These are phyloP conservation scores for Trichoderma guizhouense DNA, from an alignment of 2,329 filamentous ascomycete species.

Conservation along the genomic window DNA sequence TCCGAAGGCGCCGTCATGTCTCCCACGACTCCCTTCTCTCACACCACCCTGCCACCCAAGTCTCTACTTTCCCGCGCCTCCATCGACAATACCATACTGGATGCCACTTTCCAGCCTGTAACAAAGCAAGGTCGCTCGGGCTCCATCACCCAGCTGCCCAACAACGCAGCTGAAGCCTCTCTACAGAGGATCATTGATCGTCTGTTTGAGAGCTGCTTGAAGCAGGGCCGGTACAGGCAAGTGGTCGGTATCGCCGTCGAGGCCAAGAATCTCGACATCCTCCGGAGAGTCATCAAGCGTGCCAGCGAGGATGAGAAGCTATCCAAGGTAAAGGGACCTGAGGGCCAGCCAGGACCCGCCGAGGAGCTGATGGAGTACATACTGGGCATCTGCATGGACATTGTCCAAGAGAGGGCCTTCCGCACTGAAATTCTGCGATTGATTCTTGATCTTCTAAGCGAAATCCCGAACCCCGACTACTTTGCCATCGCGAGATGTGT, in stretches of 20 bases:
- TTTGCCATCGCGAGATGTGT: conserved; percentile 98
- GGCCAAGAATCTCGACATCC: conserved; percentile 83
- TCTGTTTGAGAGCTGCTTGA: conserved; percentile 86
- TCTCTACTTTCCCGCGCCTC: conserved; percentile 86
- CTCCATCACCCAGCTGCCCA: conserved; percentile 62
- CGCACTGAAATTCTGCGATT: conserved; percentile 81
- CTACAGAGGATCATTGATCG: conserved; percentile 82
- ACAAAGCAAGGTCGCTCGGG: conserved; percentile 52
- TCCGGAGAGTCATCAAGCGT: conserved; percentile 81
- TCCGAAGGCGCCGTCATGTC: conserved; percentile 73
- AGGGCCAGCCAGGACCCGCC: conserved; percentile 56
- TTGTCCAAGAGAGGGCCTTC: conserved; percentile 88
- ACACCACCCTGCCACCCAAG: conserved; percentile 88
- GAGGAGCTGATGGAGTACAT: conserved; percentile 98
- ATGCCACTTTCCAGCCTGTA: conserved; percentile 53
- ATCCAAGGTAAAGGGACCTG: conserved; percentile 53
- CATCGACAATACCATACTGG: conserved; percentile 60
- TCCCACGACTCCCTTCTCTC: conserved; percentile 91
- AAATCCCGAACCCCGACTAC: conserved; percentile 89
- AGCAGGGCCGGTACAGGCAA: conserved; percentile 84
- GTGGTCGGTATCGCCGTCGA: conserved; percentile 97
- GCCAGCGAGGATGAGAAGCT: conserved; percentile 83
- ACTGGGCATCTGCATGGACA: conserved; percentile 92
- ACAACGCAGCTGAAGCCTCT: conserved; percentile 72
- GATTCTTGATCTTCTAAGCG: conserved; percentile 91